phyloP scores from a whole-genome alignment of 768 basidiomycete genomes.

The Mycena pura region DNA sequence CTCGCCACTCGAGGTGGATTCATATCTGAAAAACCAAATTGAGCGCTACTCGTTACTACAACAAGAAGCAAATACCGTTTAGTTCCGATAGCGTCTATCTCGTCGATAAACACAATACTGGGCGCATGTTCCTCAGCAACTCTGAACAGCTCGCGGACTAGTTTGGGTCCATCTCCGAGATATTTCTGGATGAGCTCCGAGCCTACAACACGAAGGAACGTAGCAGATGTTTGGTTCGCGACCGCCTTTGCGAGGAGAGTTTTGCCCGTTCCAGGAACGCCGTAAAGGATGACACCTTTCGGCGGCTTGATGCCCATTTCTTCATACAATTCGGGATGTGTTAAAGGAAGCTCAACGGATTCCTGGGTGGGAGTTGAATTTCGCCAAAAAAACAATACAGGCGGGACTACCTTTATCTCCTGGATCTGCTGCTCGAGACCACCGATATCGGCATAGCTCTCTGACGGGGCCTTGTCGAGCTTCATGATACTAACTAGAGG shows the following conservation, averaged over 20 bases:
- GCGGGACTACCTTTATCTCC: constrained; percentile 85
- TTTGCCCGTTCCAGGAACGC: constrained; percentile 98
- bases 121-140: constrained; percentile 98
- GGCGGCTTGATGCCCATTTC: constrained; percentile 99
- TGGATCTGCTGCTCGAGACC: constrained; percentile 97
- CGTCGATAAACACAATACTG: constrained; percentile 99
- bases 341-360: constrained; percentile 96
- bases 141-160: constrained; percentile 95
- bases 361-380: constrained; percentile 58
- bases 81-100: constrained; percentile 98
- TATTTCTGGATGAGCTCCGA: constrained; percentile 99
- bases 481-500: constrained; percentile 99
- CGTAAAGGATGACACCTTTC: constrained; percentile 98
- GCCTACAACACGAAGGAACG: constrained; percentile 96
- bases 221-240: constrained; percentile 97
- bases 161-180: constrained; percentile 97
- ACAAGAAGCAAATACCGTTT: constrained; percentile 73
- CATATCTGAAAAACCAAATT: constrained; percentile 66
- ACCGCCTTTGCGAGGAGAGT: constrained; percentile 97
- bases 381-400: background rate
- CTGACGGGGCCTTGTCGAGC: constrained; percentile 97
- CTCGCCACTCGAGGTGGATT: constrained; percentile 98
- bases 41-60: background rate
- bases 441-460: constrained; percentile 98
- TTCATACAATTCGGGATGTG: constrained; percentile 97